phyloP scores from a whole-genome alignment of 495 filamentous ascomycete species.

The Neurospora discreta region DNA sequence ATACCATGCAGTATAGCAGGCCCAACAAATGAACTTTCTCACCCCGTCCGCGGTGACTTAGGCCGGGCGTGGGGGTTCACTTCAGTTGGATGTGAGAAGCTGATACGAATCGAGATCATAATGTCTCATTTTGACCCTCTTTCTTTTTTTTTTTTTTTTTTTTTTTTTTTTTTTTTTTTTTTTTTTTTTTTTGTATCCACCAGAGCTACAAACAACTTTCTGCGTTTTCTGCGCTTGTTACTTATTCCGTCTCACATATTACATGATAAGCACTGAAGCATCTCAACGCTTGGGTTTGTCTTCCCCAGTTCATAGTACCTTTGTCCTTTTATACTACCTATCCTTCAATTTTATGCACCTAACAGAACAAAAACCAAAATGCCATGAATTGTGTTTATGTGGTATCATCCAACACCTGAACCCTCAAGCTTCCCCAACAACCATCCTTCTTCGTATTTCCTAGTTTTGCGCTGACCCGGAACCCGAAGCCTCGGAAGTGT shows the following conservation, averaged over 20 bases:
- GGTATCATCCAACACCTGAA: background rate
- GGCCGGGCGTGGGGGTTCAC: background rate
- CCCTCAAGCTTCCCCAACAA: background rate
- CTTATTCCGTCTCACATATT: background rate
- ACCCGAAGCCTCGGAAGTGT: background rate
- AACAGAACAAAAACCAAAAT: background rate
- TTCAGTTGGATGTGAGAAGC: background rate
- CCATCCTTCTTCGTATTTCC: background rate
- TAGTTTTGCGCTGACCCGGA: background rate
- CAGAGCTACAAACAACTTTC: background rate
- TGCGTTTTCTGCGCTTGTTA: background rate
- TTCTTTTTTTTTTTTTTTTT: background rate
- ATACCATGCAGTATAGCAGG: background rate
- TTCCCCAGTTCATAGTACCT: background rate
- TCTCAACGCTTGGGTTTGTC: background rate
- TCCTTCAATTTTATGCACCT: background rate
- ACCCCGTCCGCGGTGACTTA: background rate
- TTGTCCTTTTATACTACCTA: background rate
- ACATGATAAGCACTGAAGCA: background rate
- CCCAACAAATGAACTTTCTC: background rate
- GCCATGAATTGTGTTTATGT: background rate
- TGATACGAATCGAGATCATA: background rate
- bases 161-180: background rate
- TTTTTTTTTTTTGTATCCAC: too few relatives aligned
- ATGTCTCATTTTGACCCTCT: background rate